Conservation (phyloP, 1,139 yeast genomes). For the Scheffersomyces cryptocercus region DNA sequence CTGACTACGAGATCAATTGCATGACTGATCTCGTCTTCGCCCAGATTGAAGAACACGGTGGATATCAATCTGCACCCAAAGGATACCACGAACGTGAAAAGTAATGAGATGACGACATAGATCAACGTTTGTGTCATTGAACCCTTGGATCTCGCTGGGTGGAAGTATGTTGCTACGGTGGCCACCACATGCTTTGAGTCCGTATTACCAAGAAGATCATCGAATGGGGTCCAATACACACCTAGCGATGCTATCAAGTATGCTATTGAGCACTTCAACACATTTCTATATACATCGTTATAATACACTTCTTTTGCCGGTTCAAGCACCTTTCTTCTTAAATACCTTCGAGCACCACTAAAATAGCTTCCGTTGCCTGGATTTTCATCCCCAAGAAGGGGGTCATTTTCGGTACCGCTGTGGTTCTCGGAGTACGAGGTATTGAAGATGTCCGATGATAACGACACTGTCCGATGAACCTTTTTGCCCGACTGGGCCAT, state of each 20-base stretch:
- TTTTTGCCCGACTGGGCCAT: constrained; percentile 42
- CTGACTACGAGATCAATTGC: constrained; percentile 56
- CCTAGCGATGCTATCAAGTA: constrained; percentile 73
- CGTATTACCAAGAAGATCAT: constrained; percentile 58
- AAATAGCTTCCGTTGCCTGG: neutral
- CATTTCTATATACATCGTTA: constrained; percentile 26
- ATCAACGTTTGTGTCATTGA: constrained; percentile 75
- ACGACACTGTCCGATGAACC: constrained; percentile 33
- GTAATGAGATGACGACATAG: constrained; percentile 58
- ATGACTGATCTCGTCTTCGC: constrained; percentile 54
- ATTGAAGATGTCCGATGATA: neutral
- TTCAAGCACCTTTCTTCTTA: neutral
- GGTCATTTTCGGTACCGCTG: no score
- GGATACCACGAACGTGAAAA: constrained; percentile 58
- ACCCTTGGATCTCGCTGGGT: constrained; percentile 78
- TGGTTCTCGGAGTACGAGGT: no score
- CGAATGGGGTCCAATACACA: constrained; percentile 65
- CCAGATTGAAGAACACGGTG: constrained; percentile 44
- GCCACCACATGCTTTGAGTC: constrained; percentile 83
- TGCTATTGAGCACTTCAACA: constrained; percentile 69
- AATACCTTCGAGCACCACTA: no score
- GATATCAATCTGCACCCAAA: constrained; percentile 56
- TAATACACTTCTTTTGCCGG: constrained; percentile 8
- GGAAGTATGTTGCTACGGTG: constrained; percentile 82
- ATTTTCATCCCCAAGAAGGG: no score